Base-by-base conservation (phyloP, 2,329 filamentous ascomycete species). In the Colletotrichum sp. region DNA sequence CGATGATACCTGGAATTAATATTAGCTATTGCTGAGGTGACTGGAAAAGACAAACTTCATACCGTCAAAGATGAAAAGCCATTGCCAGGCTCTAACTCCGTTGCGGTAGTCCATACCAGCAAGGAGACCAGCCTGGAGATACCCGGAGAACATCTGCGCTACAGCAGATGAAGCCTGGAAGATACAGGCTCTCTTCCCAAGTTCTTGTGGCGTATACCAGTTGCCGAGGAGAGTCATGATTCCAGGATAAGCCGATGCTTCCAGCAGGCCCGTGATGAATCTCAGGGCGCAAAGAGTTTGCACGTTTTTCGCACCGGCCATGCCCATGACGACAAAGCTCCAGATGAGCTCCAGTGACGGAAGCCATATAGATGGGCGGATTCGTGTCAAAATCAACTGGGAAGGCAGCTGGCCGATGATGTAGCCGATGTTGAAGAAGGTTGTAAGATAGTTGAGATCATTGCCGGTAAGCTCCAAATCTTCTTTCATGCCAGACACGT, bases 341-440 rank as follows among this genome's bases (percentile, higher is more conserved):
- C 84, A 86, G 2, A 82, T 77, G 12, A 86, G 77, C 16, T 73
- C 86, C 44, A 85, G 85, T 7, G 80, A 79, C 0, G 86, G 86
- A 7, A 88, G 80, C 79, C 84, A 86, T 13, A 86, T 72, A 6
- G 84, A 85, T 0, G 86, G 85, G 2, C 84, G 82, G 13, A 87
- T 80, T 76, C 82, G 83, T 2, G 83, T 86, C 77, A 85, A 82
- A 73, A 86, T 82, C 48, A 87, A 73, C 48, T 85, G 86, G 7
- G 82, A 84, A 3, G 85, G 84, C 55, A 84, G 81, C 48, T 86
- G 82, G 0, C 85, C 84, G 82, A 93, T 84, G 0, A 91, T 89
- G 77, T 93, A 93, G 10, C 92, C 92, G 1, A 90, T 86, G 0
- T 90, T 92, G 86, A 91, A 93, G 32, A 86, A 88, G 0, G 90